phyloP scores from a whole-genome alignment of 1,284 basidiomycete genomes.

The Cerrena zonata region DNA sequence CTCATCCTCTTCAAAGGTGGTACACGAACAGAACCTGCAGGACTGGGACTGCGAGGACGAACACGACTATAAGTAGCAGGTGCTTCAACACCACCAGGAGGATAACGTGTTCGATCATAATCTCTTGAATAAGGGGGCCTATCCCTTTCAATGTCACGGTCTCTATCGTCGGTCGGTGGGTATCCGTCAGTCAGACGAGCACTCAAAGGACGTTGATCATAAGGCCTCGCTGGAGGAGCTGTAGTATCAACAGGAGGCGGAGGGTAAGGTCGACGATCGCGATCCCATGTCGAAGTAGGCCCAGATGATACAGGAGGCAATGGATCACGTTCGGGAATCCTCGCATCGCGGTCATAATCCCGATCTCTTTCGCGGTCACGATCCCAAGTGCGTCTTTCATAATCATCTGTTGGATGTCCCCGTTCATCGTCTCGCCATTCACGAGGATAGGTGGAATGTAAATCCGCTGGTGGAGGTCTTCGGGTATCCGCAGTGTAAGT shows the following conservation, averaged over 20 bases:
- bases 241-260: slow-evolving; percentile 6
- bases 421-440: slow-evolving; percentile 25
- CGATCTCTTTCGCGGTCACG: slow-evolving; percentile 16
- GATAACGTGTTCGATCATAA: slow-evolving; percentile 22
- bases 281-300: slow-evolving; percentile 21
- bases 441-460: slow-evolving; percentile 16
- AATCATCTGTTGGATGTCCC: slow-evolving; percentile 19
- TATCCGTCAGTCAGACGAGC: slow-evolving; percentile 25
- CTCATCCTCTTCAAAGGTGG: slow-evolving; percentile 30
- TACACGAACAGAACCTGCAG: slow-evolving; percentile 17
- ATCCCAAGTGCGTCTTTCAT: slow-evolving; percentile 20
- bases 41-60: slow-evolving; percentile 30
- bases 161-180: slow-evolving; percentile 8
- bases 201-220: slow-evolving; percentile 25
- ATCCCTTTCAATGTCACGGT: slow-evolving; percentile 1
- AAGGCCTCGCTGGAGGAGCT: slow-evolving; percentile 18
- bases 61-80: slow-evolving; percentile 20
- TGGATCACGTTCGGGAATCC: slow-evolving; percentile 21
- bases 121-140: slow-evolving; percentile 13
- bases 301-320: slow-evolving; percentile 7
- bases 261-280: slow-evolving; percentile 22
- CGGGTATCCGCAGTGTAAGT: slow-evolving; percentile 15
- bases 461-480: slow-evolving; percentile 13
- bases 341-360: slow-evolving; percentile 11
- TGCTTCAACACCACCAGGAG: slow-evolving; percentile 16